Conservation (phyloP, 164 flowering plant species). For the Cinnamomum chago region DNA sequence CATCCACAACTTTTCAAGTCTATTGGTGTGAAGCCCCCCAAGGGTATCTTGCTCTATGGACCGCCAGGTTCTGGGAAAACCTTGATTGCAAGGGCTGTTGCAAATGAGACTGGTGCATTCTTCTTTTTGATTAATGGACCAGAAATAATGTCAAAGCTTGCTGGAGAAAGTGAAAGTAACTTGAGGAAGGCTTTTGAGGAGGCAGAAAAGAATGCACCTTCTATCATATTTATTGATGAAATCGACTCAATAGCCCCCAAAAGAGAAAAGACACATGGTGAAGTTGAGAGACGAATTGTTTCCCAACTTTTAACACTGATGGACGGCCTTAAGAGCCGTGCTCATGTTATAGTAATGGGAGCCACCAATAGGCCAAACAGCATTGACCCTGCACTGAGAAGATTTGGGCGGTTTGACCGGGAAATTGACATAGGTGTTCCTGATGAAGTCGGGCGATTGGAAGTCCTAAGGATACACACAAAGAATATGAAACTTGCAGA, state of each 20-base stretch:
- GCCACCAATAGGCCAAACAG: slow-evolving; percentile 69
- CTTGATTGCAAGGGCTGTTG: slow-evolving; percentile 31
- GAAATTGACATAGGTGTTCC: slow-evolving; percentile 73
- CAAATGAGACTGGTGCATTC: slow-evolving; percentile 35
- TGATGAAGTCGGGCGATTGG: slow-evolving; percentile 65
- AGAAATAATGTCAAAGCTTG: slow-evolving; percentile 33
- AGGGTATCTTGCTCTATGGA: slow-evolving; percentile 28
- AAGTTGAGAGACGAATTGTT: slow-evolving; percentile 73
- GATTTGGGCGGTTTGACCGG: slow-evolving; percentile 71
- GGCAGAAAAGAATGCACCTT: slow-evolving; percentile 71
- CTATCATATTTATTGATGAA: slow-evolving; percentile 67
- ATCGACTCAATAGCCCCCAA: slow-evolving; percentile 70
- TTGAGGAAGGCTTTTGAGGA: slow-evolving; percentile 59
- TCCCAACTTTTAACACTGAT: slow-evolving; percentile 63
- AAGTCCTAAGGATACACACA: slow-evolving; percentile 61
- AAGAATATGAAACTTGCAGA: slow-evolving; percentile 73
- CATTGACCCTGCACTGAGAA: slow-evolving; percentile 63
- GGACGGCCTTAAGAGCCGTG: slow-evolving; percentile 63
- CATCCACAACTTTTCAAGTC: slow-evolving; percentile 68
- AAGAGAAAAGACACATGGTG: slow-evolving; percentile 72
- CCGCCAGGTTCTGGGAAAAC: slow-evolving; percentile 38
- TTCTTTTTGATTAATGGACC: slow-evolving; percentile 34
- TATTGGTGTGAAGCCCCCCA: slow-evolving; percentile 38
- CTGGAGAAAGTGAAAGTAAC: slow-evolving; percentile 33
- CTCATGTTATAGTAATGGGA: slow-evolving; percentile 70